Percentiles rank a stretch among this genome's conserved stretches.
phyloP scores from a whole-genome alignment of 2,329 filamentous ascomycete species.

The Fusarium pseudograminearum region DNA sequence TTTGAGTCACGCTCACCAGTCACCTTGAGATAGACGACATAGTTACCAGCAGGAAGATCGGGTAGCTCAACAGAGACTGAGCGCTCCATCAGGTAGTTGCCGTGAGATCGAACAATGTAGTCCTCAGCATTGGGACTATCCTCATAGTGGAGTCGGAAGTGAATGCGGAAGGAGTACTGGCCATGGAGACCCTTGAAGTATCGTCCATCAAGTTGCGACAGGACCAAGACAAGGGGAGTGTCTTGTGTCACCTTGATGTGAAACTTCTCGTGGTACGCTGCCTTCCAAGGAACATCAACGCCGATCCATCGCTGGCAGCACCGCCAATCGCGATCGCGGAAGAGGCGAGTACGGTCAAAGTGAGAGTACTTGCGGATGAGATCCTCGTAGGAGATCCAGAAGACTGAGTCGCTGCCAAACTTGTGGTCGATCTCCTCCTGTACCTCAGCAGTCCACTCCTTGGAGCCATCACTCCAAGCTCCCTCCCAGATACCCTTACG shows the following conservation, averaged over 20 bases:
- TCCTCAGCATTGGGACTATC: constrained; percentile 65
- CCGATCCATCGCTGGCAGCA: constrained; percentile 71
- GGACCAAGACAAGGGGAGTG: constrained; percentile 68
- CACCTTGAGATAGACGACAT: constrained; percentile 68
- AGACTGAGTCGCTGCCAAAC: constrained; percentile 72
- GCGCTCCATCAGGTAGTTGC: constrained; percentile 68
- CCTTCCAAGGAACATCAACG: constrained; percentile 71
- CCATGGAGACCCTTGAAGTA: constrained; percentile 73
- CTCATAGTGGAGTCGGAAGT: constrained; percentile 63
- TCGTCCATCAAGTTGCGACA: constrained; percentile 71
- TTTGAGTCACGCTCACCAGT: constrained; percentile 61
- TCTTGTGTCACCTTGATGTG: constrained; percentile 67
- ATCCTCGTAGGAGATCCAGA: constrained; percentile 74
- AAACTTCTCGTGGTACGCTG: constrained; percentile 72
- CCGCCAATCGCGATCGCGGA: constrained; percentile 68
- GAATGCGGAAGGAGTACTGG: constrained; percentile 65
- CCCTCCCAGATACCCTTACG: constrained; percentile 71
- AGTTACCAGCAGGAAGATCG: constrained; percentile 67
- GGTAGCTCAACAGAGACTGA: constrained; percentile 69
- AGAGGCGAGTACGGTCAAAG: constrained; percentile 72
- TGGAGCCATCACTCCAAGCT: constrained; percentile 69
- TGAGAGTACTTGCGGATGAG: constrained; percentile 71
- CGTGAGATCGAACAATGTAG: constrained; percentile 70
- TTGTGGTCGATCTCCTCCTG: constrained; percentile 68
- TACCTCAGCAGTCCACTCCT: constrained; percentile 70